Conservation (phyloP, 768 basidiomycete species). For the Boletellus ananiceps region DNA sequence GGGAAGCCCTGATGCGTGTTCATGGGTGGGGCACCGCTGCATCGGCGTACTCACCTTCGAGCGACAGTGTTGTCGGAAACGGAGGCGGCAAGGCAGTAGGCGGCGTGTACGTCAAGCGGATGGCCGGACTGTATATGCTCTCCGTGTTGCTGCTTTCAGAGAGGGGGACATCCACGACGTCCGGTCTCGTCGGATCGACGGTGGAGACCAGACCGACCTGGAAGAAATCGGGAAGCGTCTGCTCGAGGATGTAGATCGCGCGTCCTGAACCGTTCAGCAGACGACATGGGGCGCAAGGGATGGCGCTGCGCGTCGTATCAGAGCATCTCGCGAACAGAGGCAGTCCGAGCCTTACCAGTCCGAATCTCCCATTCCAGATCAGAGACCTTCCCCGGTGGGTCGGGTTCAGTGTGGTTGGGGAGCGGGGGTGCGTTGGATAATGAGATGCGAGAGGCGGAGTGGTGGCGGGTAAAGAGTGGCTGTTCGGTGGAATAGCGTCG, state of each 20-base stretch:
- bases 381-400: slow-evolving; percentile 34
- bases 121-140: slow-evolving; percentile 58
- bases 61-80: slow-evolving; percentile 61
- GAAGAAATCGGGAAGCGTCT: slow-evolving; percentile 73
- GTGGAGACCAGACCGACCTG: slow-evolving; percentile 56
- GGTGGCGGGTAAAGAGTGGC: slow-evolving; percentile 9
- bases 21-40: not conserved
- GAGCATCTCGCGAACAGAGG: slow-evolving; percentile 16
- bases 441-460: too few species aligned
- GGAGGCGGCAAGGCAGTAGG: slow-evolving; percentile 62
- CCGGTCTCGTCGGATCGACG: slow-evolving; percentile 43
- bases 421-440: not conserved
- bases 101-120: slow-evolving; percentile 65
- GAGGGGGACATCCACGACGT: slow-evolving; percentile 19
- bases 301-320: slow-evolving; percentile 27
- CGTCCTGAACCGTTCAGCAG: slow-evolving; percentile 39
- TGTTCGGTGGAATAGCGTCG: slow-evolving; percentile 6
- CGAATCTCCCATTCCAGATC: slow-evolving; percentile 78
- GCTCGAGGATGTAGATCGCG: slow-evolving; percentile 61
- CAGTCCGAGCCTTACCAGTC: slow-evolving; percentile 45
- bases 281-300: not conserved
- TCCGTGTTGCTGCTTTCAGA: slow-evolving; percentile 30
- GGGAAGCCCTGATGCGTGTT: slow-evolving; percentile 50
- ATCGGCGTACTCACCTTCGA: slow-evolving; percentile 52
- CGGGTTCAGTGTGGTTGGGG: slow-evolving; percentile 13